Evolutionary conservation across 805 yeast species (phyloP).

Genomic region (Candida hispaniensis): DNA sequence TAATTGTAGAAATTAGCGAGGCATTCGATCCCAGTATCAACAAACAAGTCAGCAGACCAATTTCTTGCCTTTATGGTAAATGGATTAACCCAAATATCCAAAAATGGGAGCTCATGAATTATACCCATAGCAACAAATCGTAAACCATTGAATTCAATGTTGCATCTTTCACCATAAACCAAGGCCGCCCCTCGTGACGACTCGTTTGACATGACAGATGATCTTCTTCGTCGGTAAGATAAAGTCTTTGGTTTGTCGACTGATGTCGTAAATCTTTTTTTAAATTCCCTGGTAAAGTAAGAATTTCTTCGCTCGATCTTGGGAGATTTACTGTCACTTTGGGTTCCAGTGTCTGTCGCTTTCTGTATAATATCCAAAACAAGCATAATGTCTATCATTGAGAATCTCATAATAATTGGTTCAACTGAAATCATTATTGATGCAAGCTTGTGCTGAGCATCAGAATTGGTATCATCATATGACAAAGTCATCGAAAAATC

Average conservation of each 20-base stretch:
- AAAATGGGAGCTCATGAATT: slow-evolving; percentile 79
- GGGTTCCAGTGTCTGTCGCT: slow-evolving; percentile 38
- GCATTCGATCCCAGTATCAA: slow-evolving; percentile 54
- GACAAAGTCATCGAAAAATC: slow-evolving; percentile 76
- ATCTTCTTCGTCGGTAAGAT: slow-evolving; percentile 3
- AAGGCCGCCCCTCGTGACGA: slow-evolving; percentile 27
- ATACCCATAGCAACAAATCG: slow-evolving; percentile 81
- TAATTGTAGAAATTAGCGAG: slow-evolving; percentile 74
- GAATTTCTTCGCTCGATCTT: slow-evolving; percentile 18
- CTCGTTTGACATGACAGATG: slow-evolving; percentile 11
- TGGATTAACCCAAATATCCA: slow-evolving; percentile 66
- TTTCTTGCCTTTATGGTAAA: slow-evolving; percentile 59
- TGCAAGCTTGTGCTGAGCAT: slow-evolving; percentile 47
- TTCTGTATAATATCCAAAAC: slow-evolving; percentile 64
- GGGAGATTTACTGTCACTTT: slow-evolving; percentile 2
- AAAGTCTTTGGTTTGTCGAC: slow-evolving; percentile 4
- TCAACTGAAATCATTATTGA: slow-evolving; percentile 62
- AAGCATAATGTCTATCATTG: slow-evolving; percentile 74
- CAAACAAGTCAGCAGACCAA: slow-evolving; percentile 80
- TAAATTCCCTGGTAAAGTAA: slow-evolving; percentile 17
- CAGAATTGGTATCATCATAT: slow-evolving; percentile 60
- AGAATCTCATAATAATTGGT: slow-evolving; percentile 68
- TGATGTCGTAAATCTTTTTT: slow-evolving; percentile 6
- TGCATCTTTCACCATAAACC: slow-evolving; percentile 58
- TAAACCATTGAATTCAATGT: slow-evolving; percentile 60